Evolutionary conservation across 805 yeast species (phyloP).

Genomic region (Ascoidea asiatica): DNA sequence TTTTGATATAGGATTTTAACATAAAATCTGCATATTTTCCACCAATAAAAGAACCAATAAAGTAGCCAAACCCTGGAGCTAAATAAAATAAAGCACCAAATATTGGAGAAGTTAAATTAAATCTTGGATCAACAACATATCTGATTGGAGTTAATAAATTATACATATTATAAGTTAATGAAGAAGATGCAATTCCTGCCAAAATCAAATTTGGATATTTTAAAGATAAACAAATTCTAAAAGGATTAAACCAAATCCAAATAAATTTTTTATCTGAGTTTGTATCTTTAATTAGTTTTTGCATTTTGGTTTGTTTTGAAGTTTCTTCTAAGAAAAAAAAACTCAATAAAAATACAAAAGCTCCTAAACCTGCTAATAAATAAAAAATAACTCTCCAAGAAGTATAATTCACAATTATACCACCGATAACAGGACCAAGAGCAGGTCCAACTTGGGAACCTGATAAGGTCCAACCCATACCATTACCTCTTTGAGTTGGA

Average conservation of each 20-base stretch:
- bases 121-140: constrained; percentile 41
- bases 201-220: constrained; percentile 28
- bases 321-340: constrained; percentile 34
- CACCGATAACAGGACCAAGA: constrained; percentile 39
- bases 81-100: constrained; percentile 39
- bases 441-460: constrained; percentile 45
- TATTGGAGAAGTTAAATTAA: constrained; percentile 31
- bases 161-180: constrained; percentile 37
- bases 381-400: constrained; percentile 42
- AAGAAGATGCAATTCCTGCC: constrained; percentile 27
- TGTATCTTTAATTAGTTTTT: constrained; percentile 15
- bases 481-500: constrained; percentile 37
- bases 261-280: constrained; percentile 24
- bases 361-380: constrained; percentile 32
- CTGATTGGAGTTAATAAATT: constrained; percentile 40
- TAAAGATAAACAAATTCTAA: constrained; percentile 28
- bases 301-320: constrained; percentile 17
- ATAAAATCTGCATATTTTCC: constrained; percentile 37
- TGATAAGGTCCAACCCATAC: constrained; percentile 32
- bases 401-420: constrained; percentile 34
- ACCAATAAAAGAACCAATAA: constrained; percentile 35
- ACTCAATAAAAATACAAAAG: constrained; percentile 19
- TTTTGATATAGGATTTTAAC: constrained; percentile 28
- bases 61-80: constrained; percentile 44
- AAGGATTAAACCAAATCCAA: constrained; percentile 31